These are phyloP conservation scores for Nymphaea colorata DNA, from an alignment of 164 flowering plant species.

Conservation along the genomic window DNA sequence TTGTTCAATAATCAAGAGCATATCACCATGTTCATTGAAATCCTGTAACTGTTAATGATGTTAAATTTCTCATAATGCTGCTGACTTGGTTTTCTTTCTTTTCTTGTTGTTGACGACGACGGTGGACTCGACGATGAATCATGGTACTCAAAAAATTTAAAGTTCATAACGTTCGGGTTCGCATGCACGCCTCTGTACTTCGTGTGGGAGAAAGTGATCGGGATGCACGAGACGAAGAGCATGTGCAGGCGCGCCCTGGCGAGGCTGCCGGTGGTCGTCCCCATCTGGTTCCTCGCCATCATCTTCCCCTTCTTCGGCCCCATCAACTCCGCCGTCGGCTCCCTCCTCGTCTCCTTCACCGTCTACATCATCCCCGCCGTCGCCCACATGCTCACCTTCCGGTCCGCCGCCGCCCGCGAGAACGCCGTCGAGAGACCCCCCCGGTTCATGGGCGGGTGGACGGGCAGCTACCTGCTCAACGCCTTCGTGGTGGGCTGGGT, in stretches of 20 bases:
- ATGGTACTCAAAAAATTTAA: neutral
- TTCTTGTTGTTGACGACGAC: no score
- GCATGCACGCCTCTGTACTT: constrained; percentile 96
- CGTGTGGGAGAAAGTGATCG: constrained; percentile 97
- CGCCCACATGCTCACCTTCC: constrained; percentile 84
- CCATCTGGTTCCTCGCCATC: constrained; percentile 94
- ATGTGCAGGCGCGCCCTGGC: constrained; percentile 84
- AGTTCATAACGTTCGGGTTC: constrained; percentile 96
- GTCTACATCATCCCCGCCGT: constrained; percentile 95
- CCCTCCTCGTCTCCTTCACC: constrained; percentile 94
- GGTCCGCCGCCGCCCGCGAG: constrained; percentile 76
- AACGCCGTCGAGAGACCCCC: constrained; percentile 95
- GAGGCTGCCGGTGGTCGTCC: constrained; percentile 89
- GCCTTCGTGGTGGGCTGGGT: constrained; percentile 83
- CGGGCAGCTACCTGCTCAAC: constrained; percentile 52
- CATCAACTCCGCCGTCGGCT: constrained; percentile 90
- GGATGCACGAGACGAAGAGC: constrained; percentile 92
- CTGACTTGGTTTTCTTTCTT: no score
- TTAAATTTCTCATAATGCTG: no score
- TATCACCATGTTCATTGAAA: no score
- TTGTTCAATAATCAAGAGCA: no score
- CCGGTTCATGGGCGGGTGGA: constrained; percentile 67
- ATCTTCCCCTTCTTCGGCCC: constrained; percentile 97
- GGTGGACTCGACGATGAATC: neutral
- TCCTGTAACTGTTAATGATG: no score